phyloP scores from a whole-genome alignment of 345 rosid genomes.

The Euphorbia pulcherrima region DNA sequence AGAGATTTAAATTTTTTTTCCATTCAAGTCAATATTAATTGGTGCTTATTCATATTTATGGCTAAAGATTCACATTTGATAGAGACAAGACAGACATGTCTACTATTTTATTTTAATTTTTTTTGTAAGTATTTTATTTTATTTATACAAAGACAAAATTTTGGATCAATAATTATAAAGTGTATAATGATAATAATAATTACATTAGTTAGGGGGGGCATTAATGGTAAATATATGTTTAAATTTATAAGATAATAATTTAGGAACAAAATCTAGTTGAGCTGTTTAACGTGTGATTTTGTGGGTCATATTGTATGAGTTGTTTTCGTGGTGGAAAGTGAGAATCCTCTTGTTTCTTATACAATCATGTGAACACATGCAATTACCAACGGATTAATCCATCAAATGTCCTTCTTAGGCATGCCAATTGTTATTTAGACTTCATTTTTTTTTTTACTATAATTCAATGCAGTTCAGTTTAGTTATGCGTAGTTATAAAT shows the following conservation, averaged over 20 bases:
- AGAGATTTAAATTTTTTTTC: too few species aligned
- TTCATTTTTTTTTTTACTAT: too few species aligned
- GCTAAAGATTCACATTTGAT: too few species aligned
- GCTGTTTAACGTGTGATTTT: constrained; percentile 52
- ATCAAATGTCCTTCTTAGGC: not conserved
- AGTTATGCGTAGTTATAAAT: too few species aligned
- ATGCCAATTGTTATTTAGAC: constrained; percentile 15
- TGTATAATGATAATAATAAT: not conserved
- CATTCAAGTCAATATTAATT: too few species aligned
- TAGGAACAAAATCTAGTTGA: constrained; percentile 49
- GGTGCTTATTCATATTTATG: too few species aligned
- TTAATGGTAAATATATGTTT: constrained; percentile 3
- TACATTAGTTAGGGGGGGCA: not conserved
- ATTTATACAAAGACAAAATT: too few species aligned
- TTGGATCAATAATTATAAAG: not conserved
- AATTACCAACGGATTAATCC: constrained; percentile 39
- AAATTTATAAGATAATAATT: constrained; percentile 10
- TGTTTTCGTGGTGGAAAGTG: constrained; percentile 55
- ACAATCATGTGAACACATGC: constrained; percentile 44
- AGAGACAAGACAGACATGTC: too few species aligned
- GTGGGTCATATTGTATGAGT: constrained; percentile 53
- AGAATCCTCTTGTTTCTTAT: constrained; percentile 42
- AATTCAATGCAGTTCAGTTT: too few species aligned
- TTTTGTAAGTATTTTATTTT: too few species aligned
- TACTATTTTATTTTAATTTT: too few species aligned